Base-by-base conservation (phyloP, 2,329 filamentous ascomycete species). In the Aspergillus amoenus region DNA sequence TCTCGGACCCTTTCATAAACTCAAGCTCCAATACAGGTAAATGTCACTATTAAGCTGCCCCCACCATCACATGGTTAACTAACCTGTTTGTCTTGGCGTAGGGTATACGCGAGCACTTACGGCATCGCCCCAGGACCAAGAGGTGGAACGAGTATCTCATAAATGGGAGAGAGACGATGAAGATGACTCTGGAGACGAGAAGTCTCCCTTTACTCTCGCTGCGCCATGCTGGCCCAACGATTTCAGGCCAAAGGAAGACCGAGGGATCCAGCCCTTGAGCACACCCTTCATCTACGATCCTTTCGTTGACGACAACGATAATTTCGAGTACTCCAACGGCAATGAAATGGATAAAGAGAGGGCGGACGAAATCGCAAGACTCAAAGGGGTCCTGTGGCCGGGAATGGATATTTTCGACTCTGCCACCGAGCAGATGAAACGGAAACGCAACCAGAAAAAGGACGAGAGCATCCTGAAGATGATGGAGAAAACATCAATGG, bases 391-490 rank as follows among this genome's bases (percentile, higher is more conserved):
- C 17, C 63, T 76, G 37, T 81, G 77, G 76, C 79, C 79, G 24
- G 79, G 79, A 18, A 82, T 82, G 79, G 76, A 78, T 59, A 69
- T 81, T 30, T 82, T 81, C 61, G 79, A 82, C 64, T 78, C 79
- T 30, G 79, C 79, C 13, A 79, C 78, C 0, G 69, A 75, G 55
- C 73, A 79, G 52, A 80, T 79, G 75, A 76, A 74, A 60, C 74
- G 76, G 43, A 78, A 75, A 58, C 76, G 79, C 41, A 82, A 82
- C 56, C 79, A 82, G 64, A 81, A 79, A 63, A 82, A 82, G 60
- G 78, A 81, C 45, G 71, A 70, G 12, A 75, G 70, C 32, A 71
- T 77, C 22, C 52, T 81, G 46, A 78, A 70, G 61, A 72, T 70
- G 60, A 79, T 82, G 78, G 73, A 81, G 60, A 70, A 65, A 52